Conservation (phyloP, 1,284 basidiomycete species). For the Moesziomyces antarcticus region DNA sequence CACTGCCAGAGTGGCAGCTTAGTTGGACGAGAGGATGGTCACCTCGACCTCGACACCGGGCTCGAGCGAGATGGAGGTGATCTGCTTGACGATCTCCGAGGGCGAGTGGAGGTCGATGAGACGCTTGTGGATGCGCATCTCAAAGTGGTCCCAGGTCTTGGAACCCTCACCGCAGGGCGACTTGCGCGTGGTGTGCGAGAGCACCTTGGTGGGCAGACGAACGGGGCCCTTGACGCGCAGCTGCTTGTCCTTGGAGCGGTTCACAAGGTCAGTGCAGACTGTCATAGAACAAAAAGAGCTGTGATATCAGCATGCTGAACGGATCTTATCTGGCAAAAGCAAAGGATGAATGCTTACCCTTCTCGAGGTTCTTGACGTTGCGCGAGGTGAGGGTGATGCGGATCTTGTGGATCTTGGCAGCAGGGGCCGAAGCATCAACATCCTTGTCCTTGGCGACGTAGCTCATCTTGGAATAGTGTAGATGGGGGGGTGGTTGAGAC, state of each 20-base stretch:
- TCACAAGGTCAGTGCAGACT: slow-evolving; percentile 97
- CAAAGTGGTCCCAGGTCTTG: slow-evolving; percentile 99
- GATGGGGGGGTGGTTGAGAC: slow-evolving; percentile 3
- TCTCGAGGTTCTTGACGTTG: slow-evolving; percentile 98
- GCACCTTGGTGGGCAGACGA: slow-evolving; percentile 96
- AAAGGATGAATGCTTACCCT: slow-evolving; percentile 75
- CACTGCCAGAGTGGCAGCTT: slow-evolving; percentile 16
- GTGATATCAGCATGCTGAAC: not conserved
- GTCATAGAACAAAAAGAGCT: not conserved
- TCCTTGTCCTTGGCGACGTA: slow-evolving; percentile 99
- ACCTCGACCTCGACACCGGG: slow-evolving; percentile 99
- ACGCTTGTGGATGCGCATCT: slow-evolving; percentile 99
- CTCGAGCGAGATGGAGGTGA: slow-evolving; percentile 98
- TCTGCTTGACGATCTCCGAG: slow-evolving; percentile 99
- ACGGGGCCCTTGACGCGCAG: slow-evolving; percentile 99
- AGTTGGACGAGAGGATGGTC: slow-evolving; percentile 79
- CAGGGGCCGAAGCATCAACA: slow-evolving; percentile 75
- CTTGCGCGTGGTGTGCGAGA: slow-evolving; percentile 94
- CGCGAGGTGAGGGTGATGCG: slow-evolving; percentile 97
- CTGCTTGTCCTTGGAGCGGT: slow-evolving; percentile 99
- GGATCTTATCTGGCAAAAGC: not conserved
- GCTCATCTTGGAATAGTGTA: slow-evolving; percentile 80
- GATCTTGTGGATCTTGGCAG: slow-evolving; percentile 98
- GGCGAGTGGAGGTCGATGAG: slow-evolving; percentile 99
- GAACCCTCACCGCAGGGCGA: slow-evolving; percentile 87